These are phyloP conservation scores for Russula compacta DNA, from an alignment of 768 basidiomycete genomes.

Conservation along the genomic window DNA sequence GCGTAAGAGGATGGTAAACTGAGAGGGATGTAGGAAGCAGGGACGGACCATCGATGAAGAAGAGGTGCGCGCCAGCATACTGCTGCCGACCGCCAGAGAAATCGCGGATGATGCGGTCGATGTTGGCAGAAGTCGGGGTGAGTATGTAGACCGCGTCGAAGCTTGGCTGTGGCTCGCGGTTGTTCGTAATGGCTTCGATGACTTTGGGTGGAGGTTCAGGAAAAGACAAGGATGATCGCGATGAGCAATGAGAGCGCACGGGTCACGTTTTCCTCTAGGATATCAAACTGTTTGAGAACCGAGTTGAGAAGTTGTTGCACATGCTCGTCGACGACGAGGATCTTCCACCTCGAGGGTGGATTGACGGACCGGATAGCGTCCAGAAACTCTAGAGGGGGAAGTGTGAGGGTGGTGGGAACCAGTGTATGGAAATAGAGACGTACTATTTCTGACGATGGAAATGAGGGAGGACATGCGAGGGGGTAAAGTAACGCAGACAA, in stretches of 20 bases:
- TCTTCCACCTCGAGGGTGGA: slow-evolving; percentile 90
- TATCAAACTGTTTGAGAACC: slow-evolving; percentile 88
- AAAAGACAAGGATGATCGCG: not conserved
- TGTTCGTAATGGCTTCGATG: slow-evolving; percentile 80
- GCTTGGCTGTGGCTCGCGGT: slow-evolving; percentile 73
- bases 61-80: slow-evolving; percentile 81
- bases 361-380: slow-evolving; percentile 81
- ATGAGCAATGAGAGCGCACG: slow-evolving; percentile 44
- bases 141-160: slow-evolving; percentile 92
- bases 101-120: slow-evolving; percentile 84
- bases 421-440: not conserved
- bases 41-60: slow-evolving; percentile 81
- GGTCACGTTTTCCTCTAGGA: slow-evolving; percentile 92
- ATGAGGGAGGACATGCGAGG: slow-evolving; percentile 34
- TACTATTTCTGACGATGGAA: slow-evolving; percentile 35
- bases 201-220: slow-evolving; percentile 39
- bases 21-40: too few relatives aligned
- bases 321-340: slow-evolving; percentile 91
- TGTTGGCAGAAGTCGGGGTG: slow-evolving; percentile 91
- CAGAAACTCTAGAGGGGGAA: slow-evolving; percentile 55
- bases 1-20: not conserved
- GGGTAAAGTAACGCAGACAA: not conserved
- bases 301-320: slow-evolving; percentile 75
- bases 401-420: not conserved
- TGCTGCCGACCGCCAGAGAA: slow-evolving; percentile 54